Evolutionary conservation across 2,329 filamentous ascomycete genomes (phyloP), one percentile per base, ranked within the genome.

Genomic region (Fusarium poae): DNA sequence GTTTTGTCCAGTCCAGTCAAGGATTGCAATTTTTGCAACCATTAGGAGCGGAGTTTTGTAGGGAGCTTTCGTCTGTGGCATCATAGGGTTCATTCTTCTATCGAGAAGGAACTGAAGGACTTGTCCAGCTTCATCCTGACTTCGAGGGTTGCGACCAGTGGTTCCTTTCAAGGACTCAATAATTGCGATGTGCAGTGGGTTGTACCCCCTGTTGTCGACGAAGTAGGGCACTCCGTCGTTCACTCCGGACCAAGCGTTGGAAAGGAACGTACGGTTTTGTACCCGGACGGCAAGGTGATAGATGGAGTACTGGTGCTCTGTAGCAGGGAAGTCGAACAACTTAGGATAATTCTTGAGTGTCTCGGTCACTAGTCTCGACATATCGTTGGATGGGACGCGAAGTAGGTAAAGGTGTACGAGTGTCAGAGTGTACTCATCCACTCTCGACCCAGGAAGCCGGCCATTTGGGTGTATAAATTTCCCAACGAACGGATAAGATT

Each of bases 1-100:
- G n/a, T 29, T 16, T 18, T 30, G 59, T n/a, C 46, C 35, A 16
- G 23, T 54, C 59, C 59, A 62, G 18, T 62, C 59, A 6, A 37
- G 9, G 7, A 16, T 15, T 6, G 34, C 9, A 13, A 37, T n/a
- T 15, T 29, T 37, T 5, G 46, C 34, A 27, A 34, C 23, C 11
- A 62, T 45, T 3, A 62, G 32, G 5, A 62, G 8, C 11, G 46
- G 45, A 2, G 46, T 40, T 15, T 39, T 27, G 18, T 60, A 52
- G 3, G 57, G 57, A 4, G 16, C 39, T 30, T n/a, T 50, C 3
- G 57, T 61, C 20, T 58, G 57, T 20, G 46, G n/a, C 57, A 61
- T 60, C 18, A 30, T 40, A 7, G 25, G 32, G 39, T 49, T 61
- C 25, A 60, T 51, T 21, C 25, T 23, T 8, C 20, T n/a, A 3